These are phyloP conservation scores for Symbiotaphrina buchneri DNA, from an alignment of 495 filamentous ascomycete species.

Conservation along the genomic window DNA sequence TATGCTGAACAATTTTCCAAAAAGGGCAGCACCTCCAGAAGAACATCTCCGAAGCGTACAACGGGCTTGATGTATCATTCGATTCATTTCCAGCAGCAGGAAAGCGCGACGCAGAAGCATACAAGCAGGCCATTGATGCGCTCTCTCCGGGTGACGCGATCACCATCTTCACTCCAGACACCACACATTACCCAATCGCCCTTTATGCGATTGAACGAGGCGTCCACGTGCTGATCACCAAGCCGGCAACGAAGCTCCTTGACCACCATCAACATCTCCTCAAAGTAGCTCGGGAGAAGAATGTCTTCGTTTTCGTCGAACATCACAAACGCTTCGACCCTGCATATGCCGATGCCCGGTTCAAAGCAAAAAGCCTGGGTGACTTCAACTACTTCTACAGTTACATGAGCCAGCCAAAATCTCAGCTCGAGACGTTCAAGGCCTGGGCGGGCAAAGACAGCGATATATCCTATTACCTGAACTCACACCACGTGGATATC, in stretches of 20 bases:
- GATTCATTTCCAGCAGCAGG: constrained; percentile 57
- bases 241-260: constrained; percentile 76
- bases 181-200: constrained; percentile 86
- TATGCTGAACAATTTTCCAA: no score
- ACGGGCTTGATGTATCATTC: constrained; percentile 66
- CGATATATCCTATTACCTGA: constrained; percentile 88
- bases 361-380: constrained; percentile 48
- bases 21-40: constrained; percentile 71
- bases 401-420: constrained; percentile 93
- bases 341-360: constrained; percentile 69
- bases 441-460: constrained; percentile 82
- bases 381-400: constrained; percentile 97
- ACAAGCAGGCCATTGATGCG: constrained; percentile 76
- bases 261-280: constrained; percentile 56
- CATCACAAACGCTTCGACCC: constrained; percentile 95
- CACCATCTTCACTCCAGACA: constrained; percentile 92
- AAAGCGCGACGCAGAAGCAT: constrained; percentile 52
- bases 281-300: constrained; percentile 43
- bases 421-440: constrained; percentile 85
- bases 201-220: constrained; percentile 73
- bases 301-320: constrained; percentile 83
- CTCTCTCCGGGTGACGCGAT: constrained; percentile 69
- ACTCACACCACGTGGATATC: constrained; percentile 83
- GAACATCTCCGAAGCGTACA: constrained; percentile 77
- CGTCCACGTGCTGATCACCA: constrained; percentile 84